These are phyloP conservation scores for Ophiostoma pallidulum DNA, from an alignment of 2,329 filamentous ascomycete species.

Conservation along the genomic window DNA sequence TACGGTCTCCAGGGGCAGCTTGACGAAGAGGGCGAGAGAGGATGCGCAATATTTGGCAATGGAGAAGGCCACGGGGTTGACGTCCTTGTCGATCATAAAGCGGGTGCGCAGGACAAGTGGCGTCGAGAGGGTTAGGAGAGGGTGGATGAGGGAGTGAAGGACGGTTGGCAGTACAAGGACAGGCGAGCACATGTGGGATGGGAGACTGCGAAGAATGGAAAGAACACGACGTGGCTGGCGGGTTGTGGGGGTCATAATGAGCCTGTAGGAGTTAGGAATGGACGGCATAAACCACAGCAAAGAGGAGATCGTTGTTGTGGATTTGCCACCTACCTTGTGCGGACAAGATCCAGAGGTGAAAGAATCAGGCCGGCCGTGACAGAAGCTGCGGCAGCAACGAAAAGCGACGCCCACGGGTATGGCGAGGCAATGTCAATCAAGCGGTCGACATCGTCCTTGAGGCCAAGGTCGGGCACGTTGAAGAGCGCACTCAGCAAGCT, in stretches of 20 bases:
- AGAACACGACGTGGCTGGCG: slow-evolving; percentile 68
- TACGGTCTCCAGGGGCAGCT: slow-evolving; percentile 85
- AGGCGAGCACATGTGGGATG: slow-evolving; percentile 63
- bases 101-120: slow-evolving; percentile 81
- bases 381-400: slow-evolving; percentile 56
- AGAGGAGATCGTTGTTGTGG: too few relatives aligned
- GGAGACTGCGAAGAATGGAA: slow-evolving; percentile 65
- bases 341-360: slow-evolving; percentile 79
- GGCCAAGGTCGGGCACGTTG: slow-evolving; percentile 75
- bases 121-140: slow-evolving; percentile 69
- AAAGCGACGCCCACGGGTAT: slow-evolving; percentile 71
- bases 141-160: slow-evolving; percentile 75
- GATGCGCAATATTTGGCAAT: slow-evolving; percentile 74
- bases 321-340: slow-evolving; percentile 55
- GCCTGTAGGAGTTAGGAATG: slow-evolving; percentile 31
- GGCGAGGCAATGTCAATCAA: slow-evolving; percentile 64
- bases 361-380: slow-evolving; percentile 70
- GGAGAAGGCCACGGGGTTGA: slow-evolving; percentile 74
- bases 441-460: slow-evolving; percentile 68
- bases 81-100: slow-evolving; percentile 70
- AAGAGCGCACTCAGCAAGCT: slow-evolving; percentile 84
- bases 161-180: slow-evolving; percentile 73
- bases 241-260: slow-evolving; percentile 76
- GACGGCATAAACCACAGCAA: slow-evolving; percentile 15
- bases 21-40: slow-evolving; percentile 70